A percentile compares a stretch with the other conserved stretches of the same genome.
Conservation (phyloP, 345 rosid species). For the Syzygium aqueum region DNA sequence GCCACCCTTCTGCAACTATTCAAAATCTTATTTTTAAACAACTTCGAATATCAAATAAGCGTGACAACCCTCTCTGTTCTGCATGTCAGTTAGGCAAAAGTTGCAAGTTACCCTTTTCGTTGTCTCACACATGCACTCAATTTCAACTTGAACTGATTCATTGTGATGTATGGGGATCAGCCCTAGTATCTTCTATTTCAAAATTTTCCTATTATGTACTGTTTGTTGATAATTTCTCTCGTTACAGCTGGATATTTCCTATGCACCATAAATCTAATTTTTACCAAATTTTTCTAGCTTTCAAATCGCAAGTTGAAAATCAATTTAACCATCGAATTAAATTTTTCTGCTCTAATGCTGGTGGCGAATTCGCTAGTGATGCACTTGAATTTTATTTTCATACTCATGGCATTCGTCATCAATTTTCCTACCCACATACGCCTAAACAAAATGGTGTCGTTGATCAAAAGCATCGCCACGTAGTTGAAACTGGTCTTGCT, state of each 20-base stretch:
- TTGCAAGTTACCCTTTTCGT: too few relatives aligned
- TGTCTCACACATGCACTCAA: too few relatives aligned
- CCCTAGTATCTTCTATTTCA: background rate
- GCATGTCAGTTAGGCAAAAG: too few relatives aligned
- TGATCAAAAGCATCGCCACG: background rate
- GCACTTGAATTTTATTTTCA: background rate
- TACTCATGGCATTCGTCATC: background rate
- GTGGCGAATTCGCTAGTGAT: background rate
- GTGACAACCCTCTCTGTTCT: too few relatives aligned
- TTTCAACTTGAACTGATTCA: background rate
- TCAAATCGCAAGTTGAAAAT: background rate
- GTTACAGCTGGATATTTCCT: background rate
- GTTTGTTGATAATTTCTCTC: background rate
- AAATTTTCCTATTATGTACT: background rate
- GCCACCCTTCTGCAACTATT: background rate
- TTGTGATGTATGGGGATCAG: background rate
- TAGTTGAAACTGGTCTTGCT: background rate
- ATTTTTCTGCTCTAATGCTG: background rate
- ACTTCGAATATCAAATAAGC: too few relatives aligned
- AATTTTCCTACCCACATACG: background rate
- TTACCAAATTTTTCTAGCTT: background rate
- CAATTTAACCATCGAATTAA: background rate
- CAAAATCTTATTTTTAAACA: too few relatives aligned
- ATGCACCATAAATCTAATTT: background rate
- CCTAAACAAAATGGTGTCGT: background rate